Base-by-base conservation (phyloP, 208 protist genomes). In the Leishmania tropica region DNA sequence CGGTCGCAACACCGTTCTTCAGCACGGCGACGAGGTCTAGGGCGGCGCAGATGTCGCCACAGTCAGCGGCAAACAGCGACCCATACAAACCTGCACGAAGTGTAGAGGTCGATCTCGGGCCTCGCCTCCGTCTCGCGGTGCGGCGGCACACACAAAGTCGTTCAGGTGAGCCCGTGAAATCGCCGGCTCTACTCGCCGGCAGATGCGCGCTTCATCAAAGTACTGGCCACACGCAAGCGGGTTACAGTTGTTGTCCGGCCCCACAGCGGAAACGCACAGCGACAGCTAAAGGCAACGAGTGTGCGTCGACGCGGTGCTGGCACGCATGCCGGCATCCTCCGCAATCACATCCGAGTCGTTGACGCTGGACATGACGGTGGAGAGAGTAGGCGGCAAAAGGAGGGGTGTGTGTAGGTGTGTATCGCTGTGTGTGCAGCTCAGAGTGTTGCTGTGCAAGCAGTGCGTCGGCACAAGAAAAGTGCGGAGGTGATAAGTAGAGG, bases 201-300 rank as follows among this genome's bases (percentile, higher is more conserved):
- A 83, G 58, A 88, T 86, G 42, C 81, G 75, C 28, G 85, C 81
- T 31, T 83, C 85, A 42, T 88, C 78, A 58, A 80, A 82, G 82
- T 86, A 81, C 79, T 84, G 85, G 1, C 78, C 81, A 42, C 85
- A 78, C n/a, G 81, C 81, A 7, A 85, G 79, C 35, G 35, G 71
- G 24, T 21, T 42, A 21, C 40, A 31, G 85, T 82, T 86, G 76
- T 81, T 17, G 28, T 54, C 71, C 21, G 78, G 81, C 31, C 81
- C 79, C 17, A 88, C 42, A 31, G 84, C 76, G 7, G 81, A 56
- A 8, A 85, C 60, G 31, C 60, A 7, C 74, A 81, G 65, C 76
- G 67, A 64, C 60, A 70, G 78, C 60, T 83, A 58, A 40, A 81
- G 64, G 37, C 65, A 64, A 21, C 81, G 81, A 6, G 85, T 21